Evolutionary conservation across 2,329 filamentous ascomycete genomes (phyloP).

Genomic region (Fusarium luffae): DNA sequence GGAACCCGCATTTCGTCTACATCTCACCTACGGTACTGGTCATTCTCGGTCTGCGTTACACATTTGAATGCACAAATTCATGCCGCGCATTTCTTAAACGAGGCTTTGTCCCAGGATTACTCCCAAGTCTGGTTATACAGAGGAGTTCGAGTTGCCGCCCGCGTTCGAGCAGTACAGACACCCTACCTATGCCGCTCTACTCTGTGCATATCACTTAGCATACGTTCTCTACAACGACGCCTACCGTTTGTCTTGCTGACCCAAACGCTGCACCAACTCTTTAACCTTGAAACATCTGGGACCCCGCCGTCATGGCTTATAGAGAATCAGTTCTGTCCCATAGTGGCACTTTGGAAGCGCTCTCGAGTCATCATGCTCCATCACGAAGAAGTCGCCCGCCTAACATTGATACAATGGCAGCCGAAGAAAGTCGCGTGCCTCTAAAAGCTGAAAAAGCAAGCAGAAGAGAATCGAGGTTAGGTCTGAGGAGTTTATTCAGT

Average conservation of each 20-base stretch:
- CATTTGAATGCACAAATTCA: slow-evolving; percentile 25
- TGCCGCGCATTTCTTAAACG: slow-evolving; percentile 25
- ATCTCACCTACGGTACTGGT: slow-evolving; percentile 9
- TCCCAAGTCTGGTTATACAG: slow-evolving; percentile 13
- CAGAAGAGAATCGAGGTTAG: slow-evolving; percentile 64
- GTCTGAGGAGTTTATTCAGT: slow-evolving; percentile 63
- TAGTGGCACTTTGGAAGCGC: slow-evolving; percentile 38
- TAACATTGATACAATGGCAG: slow-evolving; percentile 40
- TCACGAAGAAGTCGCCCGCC: slow-evolving; percentile 43
- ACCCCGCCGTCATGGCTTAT: slow-evolving; percentile 31
- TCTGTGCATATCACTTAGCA: slow-evolving; percentile 19
- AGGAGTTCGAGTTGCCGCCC: slow-evolving; percentile 19
- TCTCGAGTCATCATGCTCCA: slow-evolving; percentile 40
- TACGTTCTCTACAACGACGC: slow-evolving; percentile 21
- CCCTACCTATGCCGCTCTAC: slow-evolving; percentile 32
- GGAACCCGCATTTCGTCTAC: slow-evolving; percentile 38
- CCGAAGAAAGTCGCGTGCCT: slow-evolving; percentile 54
- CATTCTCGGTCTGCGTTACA: slow-evolving; percentile 23
- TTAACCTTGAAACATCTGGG: not conserved
- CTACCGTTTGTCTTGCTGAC: slow-evolving; percentile 19
- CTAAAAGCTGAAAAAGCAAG: slow-evolving; percentile 56
- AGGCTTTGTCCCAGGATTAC: slow-evolving; percentile 17
- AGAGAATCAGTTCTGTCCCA: slow-evolving; percentile 45
- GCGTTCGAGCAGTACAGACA: slow-evolving; percentile 13
- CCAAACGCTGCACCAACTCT: slow-evolving; percentile 7